A percentile compares a stretch with the other conserved stretches of the same genome.
Conservation (phyloP, 768 basidiomycete species). For the Rubroboletus satanas region DNA sequence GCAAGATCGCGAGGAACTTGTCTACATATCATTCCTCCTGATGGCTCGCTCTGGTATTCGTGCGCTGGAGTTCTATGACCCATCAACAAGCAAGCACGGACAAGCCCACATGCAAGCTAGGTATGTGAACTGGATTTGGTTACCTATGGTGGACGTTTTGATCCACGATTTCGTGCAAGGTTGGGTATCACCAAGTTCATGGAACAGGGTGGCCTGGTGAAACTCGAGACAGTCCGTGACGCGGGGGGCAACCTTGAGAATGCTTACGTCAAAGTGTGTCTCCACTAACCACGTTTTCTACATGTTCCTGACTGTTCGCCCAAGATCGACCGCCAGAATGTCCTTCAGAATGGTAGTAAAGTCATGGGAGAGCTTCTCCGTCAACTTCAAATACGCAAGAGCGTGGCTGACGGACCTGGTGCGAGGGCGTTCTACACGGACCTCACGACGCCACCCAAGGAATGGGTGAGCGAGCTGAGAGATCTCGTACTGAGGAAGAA, state of each 20-base stretch:
- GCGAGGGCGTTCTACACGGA: constrained; percentile 77
- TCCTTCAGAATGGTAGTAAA: constrained; percentile 60
- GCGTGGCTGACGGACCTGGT: constrained; percentile 78
- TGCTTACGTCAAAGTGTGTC: constrained; percentile 61
- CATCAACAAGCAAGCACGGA: constrained; percentile 74
- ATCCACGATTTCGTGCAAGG: constrained; percentile 33
- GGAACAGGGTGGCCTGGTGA: constrained; percentile 64
- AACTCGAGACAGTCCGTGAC: constrained; percentile 64
- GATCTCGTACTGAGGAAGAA: constrained; percentile 79
- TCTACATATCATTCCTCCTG: constrained; percentile 74
- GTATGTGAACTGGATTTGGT: constrained; percentile 35
- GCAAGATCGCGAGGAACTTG: constrained; percentile 71
- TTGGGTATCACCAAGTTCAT: constrained; percentile 82
- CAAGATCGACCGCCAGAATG: constrained; percentile 69
- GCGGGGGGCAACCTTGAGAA: constrained; percentile 58
- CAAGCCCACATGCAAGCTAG: constrained; percentile 91
- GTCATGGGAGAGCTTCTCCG: constrained; percentile 72
- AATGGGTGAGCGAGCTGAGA: constrained; percentile 74
- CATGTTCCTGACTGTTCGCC: background rate
- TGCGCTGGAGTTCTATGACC: constrained; percentile 81
- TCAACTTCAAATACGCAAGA: constrained; percentile 80
- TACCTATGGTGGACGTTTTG: background rate
- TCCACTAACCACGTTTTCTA: background rate
- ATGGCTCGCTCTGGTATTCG: constrained; percentile 85
- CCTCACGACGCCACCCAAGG: constrained; percentile 66